A percentile compares a stretch with the other conserved stretches of the same genome.
These are phyloP conservation scores for Fusarium sp. DNA, from an alignment of 2,329 filamentous ascomycete species.

Conservation along the genomic window DNA sequence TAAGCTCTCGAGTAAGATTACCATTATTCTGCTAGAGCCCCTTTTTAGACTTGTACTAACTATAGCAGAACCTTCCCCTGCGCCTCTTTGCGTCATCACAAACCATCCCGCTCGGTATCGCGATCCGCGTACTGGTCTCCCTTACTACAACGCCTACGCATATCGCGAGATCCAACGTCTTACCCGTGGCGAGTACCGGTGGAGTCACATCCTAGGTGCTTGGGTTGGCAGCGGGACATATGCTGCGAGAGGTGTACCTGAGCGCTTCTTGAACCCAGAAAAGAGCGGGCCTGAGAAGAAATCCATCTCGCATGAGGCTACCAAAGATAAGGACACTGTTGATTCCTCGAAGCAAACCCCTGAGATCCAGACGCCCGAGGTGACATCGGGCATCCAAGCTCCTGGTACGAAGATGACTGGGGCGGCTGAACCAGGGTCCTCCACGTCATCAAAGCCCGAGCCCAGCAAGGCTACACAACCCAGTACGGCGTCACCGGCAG, in stretches of 20 bases:
- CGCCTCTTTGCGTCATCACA: conserved; percentile 81
- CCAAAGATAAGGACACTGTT: conserved; percentile 31
- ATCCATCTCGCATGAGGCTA: conserved; percentile 22
- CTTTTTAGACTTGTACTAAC: conserved; percentile 4
- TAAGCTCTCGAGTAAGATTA: conserved; percentile 64
- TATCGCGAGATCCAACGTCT: conserved; percentile 86
- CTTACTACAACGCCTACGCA: conserved; percentile 82
- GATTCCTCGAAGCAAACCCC: conserved; percentile 23
- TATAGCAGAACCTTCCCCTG: conserved; percentile 60
- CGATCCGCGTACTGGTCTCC: conserved; percentile 85
- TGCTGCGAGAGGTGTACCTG: conserved; percentile 82
- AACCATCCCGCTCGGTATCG: conserved; percentile 83
- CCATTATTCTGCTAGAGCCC: background rate
- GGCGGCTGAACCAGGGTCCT: conserved; percentile 5
- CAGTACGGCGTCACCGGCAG: conserved; percentile 5
- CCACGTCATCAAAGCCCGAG: conserved; percentile 9
- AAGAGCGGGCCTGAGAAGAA: conserved; percentile 44
- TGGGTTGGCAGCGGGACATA: conserved; percentile 78
- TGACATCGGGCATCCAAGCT: conserved; percentile 1
- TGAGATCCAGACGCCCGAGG: conserved; percentile 23
- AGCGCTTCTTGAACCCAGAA: conserved; percentile 70
- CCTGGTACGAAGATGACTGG: conserved; percentile 4
- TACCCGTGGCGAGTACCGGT: conserved; percentile 78
- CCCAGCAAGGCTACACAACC: conserved; percentile 15
- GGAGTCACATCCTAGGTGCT: conserved; percentile 83